Evolutionary conservation across 108 stramenopile genomes (phyloP).

Genomic region (Fragilaria radians): DNA sequence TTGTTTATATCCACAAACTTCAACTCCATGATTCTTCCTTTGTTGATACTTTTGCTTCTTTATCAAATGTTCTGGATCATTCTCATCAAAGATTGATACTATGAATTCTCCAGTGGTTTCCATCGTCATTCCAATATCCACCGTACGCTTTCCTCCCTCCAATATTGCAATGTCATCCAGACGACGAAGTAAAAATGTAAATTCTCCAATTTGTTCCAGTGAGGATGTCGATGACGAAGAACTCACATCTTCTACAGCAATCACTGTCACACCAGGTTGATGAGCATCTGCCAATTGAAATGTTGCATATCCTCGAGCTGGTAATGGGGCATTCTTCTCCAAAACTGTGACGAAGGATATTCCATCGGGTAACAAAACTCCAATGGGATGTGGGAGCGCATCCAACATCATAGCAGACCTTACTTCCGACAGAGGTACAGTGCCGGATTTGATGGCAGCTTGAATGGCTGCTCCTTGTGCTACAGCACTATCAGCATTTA

Average conservation of each 20-base stretch:
- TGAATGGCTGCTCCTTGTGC: slow-evolving; percentile 80
- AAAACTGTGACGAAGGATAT: slow-evolving; percentile 54
- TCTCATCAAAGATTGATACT: slow-evolving; percentile 67
- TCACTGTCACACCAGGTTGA: slow-evolving; percentile 65
- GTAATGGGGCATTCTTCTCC: slow-evolving; percentile 46
- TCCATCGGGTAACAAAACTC: slow-evolving; percentile 39
- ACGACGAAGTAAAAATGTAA: slow-evolving; percentile 66
- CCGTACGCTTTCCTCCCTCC: slow-evolving; percentile 23
- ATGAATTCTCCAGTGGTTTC: slow-evolving; percentile 55
- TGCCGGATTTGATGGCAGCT: slow-evolving; percentile 55
- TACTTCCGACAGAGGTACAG: slow-evolving; percentile 56
- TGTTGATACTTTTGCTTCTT: slow-evolving; percentile 36
- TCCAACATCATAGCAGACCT: slow-evolving; percentile 78
- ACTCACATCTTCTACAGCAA: slow-evolving; percentile 64
- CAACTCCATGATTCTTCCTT: no score
- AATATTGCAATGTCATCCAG: no score
- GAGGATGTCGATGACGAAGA: neutral
- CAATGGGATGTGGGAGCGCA: slow-evolving; percentile 74
- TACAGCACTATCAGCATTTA: slow-evolving; percentile 67
- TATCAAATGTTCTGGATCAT: slow-evolving; percentile 69
- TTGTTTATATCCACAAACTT: no score
- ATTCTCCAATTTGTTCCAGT: slow-evolving; percentile 25
- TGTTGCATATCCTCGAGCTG: slow-evolving; percentile 51
- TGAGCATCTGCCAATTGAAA: slow-evolving; percentile 45
- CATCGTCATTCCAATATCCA: slow-evolving; percentile 67